Conservation (phyloP, 2,329 filamentous ascomycete species). For the Fusarium fujikuroi region DNA sequence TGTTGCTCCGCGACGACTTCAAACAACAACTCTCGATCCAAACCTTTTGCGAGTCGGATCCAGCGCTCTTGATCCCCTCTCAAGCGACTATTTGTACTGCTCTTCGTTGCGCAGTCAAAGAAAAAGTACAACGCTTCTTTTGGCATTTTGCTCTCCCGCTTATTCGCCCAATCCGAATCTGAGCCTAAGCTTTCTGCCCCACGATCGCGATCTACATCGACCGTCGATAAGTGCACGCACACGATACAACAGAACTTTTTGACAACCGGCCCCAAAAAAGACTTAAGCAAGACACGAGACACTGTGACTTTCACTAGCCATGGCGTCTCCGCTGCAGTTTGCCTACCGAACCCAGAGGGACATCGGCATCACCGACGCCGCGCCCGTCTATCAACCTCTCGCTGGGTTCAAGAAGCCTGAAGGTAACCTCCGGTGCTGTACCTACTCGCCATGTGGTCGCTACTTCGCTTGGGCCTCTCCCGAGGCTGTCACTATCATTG, state of each 20-base stretch:
- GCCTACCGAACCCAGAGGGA: constrained; percentile 97
- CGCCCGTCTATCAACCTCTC: constrained; percentile 86
- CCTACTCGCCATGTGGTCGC: constrained; percentile 94
- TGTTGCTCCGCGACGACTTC: constrained; percentile 36
- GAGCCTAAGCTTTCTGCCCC: constrained; percentile 28
- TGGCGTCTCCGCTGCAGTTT: constrained; percentile 94
- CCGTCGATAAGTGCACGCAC: constrained; percentile 11
- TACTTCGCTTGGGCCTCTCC: constrained; percentile 96
- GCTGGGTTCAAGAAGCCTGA: constrained; percentile 87
- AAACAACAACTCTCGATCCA: constrained; percentile 21
- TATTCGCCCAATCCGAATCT: constrained; percentile 25
- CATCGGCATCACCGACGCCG: constrained; percentile 93
- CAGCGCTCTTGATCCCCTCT: constrained; percentile 1
- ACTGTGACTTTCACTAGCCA: constrained; percentile 92
- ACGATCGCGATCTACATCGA: constrained; percentile 35
- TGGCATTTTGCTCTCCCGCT: constrained; percentile 28
- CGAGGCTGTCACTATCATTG: constrained; percentile 86
- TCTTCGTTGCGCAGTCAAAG: constrained; percentile 35
- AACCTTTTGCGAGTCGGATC: constrained; percentile 1
- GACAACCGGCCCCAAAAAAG: constrained; percentile 44
- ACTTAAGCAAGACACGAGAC: constrained; percentile 47
- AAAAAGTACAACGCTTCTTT: constrained; percentile 8
- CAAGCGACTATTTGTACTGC: constrained; percentile 30
- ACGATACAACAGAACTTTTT: constrained; percentile 43
- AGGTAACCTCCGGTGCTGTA: constrained; percentile 93